Evolutionary conservation across 257 asterid genomes (phyloP), one percentile per base, ranked within the genome.

Genomic region (Avicennia marina): DNA sequence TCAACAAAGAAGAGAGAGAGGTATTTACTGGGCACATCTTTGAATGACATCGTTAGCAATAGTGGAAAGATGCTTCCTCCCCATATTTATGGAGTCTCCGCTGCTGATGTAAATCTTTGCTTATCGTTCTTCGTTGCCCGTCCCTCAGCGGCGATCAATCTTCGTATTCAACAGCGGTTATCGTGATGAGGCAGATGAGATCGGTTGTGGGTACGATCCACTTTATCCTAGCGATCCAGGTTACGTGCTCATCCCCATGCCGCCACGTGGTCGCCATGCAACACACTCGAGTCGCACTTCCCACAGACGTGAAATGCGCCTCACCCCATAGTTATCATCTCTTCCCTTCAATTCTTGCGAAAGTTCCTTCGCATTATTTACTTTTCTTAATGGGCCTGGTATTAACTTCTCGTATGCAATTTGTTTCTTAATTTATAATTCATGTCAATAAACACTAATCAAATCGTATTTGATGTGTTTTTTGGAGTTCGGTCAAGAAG

Each of bases 41-140:
- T 36, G 64, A 49, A 91, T 18, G 44, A 90, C 82, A 34, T 81
- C 69, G 75, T 78, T 77, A 59, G 95, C 93, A 54, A 76, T 63
- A 76, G 68, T 18, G 26, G 98, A 87, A 19, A 87, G 94, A 70
- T 78, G 87, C 65, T 87, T 87, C 66, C 45, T 85, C 72, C 75
- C 86, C 90, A 70, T 80, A 16, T 56, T 36, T 19, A 7, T 20
- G 17, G 27, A 7, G n/a, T n/a, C n/a, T 10, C 7, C 11, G 27
- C 2, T 10, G 7, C 9, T 2, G 2, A 6, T 7, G 13, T 36
- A 3, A 11, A 36, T 11, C 9, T 36, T 36, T 10, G 15, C 4
- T 6, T 27, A 38, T n/a, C 16, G 44, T 8, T 33, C 15, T 9
- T 27, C 45, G 21, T 32, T 1, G 2, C 17, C 12, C 33, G 33